Conservation (phyloP, 1,139 yeast genomes). For the Pichia sp. region DNA sequence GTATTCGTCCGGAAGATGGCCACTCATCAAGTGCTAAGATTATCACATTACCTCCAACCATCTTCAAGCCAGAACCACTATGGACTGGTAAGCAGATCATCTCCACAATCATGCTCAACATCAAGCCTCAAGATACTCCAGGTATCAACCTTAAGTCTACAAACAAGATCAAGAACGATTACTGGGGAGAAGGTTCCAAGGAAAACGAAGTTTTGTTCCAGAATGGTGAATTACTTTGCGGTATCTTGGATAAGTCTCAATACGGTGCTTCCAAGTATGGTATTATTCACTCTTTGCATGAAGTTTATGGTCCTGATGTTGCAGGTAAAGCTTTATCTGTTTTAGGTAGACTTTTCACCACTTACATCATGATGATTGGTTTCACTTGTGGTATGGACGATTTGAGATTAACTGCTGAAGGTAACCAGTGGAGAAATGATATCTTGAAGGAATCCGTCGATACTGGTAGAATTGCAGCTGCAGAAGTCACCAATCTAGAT, state of each 20-base stretch:
- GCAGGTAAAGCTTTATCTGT: constrained; percentile 90
- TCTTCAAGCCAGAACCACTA: constrained; percentile 76
- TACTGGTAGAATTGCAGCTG: constrained; percentile 86
- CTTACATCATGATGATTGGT: constrained; percentile 86
- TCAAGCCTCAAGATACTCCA: constrained; percentile 80
- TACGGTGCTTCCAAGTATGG: constrained; percentile 98
- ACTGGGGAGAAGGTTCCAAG: constrained; percentile 80
- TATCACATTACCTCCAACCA: constrained; percentile 85
- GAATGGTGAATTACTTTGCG: constrained; percentile 83
- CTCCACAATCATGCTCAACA: constrained; percentile 79
- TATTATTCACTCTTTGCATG: constrained; percentile 92
- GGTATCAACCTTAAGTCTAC: constrained; percentile 80
- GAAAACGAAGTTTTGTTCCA: constrained; percentile 84
- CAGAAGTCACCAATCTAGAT: constrained; percentile 86
- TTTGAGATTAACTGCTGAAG: constrained; percentile 83
- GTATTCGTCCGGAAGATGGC: constrained; percentile 98
- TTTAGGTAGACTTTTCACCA: constrained; percentile 89
- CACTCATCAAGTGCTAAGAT: constrained; percentile 72
- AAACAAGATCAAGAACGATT: constrained; percentile 89
- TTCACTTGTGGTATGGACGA: constrained; percentile 99
- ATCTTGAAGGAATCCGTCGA: constrained; percentile 71
- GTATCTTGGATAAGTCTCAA: constrained; percentile 95
- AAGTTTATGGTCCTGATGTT: constrained; percentile 83
- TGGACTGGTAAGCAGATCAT: constrained; percentile 99
- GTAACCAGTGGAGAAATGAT: constrained; percentile 83